Conservation (phyloP, 768 basidiomycete genomes). For the Mycena filopes region DNA sequence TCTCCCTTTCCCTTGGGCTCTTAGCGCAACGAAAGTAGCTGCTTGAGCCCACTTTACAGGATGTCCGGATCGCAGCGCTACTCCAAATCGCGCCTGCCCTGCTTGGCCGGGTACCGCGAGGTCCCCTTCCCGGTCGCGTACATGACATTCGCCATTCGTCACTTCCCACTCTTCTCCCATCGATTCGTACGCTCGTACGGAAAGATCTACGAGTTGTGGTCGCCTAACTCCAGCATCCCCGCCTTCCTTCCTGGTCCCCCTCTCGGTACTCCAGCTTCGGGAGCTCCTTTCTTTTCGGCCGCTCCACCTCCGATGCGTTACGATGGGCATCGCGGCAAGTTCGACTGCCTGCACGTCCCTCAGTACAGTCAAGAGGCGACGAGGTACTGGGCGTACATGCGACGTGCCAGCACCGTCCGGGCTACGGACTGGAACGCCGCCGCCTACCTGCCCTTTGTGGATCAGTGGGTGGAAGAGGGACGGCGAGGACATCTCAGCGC, state of each 20-base stretch:
- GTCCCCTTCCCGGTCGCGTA: neutral
- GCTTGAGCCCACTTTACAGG: too few relatives aligned
- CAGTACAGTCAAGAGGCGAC: too few relatives aligned
- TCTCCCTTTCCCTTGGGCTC: too few relatives aligned
- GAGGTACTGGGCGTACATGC: conserved; percentile 11
- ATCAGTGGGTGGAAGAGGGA: too few relatives aligned
- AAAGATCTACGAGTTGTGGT: conserved; percentile 1
- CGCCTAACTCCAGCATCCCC: conserved; percentile 11
- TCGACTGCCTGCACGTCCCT: neutral
- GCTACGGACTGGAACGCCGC: neutral
- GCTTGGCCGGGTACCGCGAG: neutral
- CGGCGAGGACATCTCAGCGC: neutral
- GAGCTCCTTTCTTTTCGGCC: too few relatives aligned
- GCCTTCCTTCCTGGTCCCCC: too few relatives aligned
- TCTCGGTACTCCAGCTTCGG: too few relatives aligned
- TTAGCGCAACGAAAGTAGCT: too few relatives aligned
- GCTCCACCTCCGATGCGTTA: neutral
- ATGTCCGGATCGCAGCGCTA: too few relatives aligned
- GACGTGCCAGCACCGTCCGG: neutral
- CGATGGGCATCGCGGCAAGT: neutral
- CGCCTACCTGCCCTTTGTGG: neutral
- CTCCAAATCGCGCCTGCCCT: too few relatives aligned
- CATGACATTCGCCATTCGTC: neutral
- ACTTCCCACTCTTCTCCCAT: neutral
- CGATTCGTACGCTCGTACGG: neutral